Conservation (phyloP, 768 basidiomycete species). For the Pholiota microspora region DNA sequence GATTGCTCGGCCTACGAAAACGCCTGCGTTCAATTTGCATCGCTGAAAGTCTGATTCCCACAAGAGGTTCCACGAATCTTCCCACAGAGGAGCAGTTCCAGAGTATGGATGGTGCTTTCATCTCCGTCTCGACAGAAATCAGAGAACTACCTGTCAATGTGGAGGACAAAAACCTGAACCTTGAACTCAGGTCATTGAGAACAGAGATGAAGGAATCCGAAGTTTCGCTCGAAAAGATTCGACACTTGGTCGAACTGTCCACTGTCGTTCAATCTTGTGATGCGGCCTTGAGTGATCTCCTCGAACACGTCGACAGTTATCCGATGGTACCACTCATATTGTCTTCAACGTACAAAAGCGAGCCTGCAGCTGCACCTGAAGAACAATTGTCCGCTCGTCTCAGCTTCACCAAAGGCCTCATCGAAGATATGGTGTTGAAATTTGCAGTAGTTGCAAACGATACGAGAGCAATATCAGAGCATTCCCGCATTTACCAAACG, state of each 20-base stretch:
- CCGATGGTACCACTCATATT: slow-evolving; percentile 56
- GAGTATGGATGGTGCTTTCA: slow-evolving; percentile 47
- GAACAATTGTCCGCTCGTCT: slow-evolving; percentile 66
- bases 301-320: slow-evolving; percentile 86
- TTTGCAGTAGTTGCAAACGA: slow-evolving; percentile 53
- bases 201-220: slow-evolving; percentile 54
- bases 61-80: slow-evolving; percentile 39
- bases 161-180: slow-evolving; percentile 40
- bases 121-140: slow-evolving; percentile 42
- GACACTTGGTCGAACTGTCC: slow-evolving; percentile 53
- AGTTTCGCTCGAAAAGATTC: slow-evolving; percentile 48
- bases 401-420: slow-evolving; percentile 53
- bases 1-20: slow-evolving; percentile 54
- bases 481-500: slow-evolving; percentile 68
- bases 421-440: slow-evolving; percentile 45
- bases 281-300: slow-evolving; percentile 74
- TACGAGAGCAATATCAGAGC: slow-evolving; percentile 56
- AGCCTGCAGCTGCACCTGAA: slow-evolving; percentile 49
- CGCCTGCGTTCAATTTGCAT: slow-evolving; percentile 62
- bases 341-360: slow-evolving; percentile 46
- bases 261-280: slow-evolving; percentile 58
- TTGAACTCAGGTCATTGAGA: slow-evolving; percentile 62
- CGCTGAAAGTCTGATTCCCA: slow-evolving; percentile 49
- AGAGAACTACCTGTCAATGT: slow-evolving; percentile 42
- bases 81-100: slow-evolving; percentile 49